Conservation (phyloP, 2,329 filamentous ascomycete species). For the Botrytis paeoniae region DNA sequence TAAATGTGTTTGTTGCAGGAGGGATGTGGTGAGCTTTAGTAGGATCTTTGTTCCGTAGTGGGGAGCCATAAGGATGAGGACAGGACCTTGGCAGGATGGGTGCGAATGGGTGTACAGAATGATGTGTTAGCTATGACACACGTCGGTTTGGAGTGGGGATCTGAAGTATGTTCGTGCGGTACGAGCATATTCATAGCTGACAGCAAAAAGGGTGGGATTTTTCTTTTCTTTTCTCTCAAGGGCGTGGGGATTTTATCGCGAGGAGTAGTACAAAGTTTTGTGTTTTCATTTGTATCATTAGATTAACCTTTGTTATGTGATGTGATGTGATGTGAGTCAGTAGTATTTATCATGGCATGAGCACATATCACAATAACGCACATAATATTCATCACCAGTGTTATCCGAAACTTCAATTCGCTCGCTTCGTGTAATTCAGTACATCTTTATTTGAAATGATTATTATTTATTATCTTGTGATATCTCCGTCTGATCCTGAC, state of each 20-base stretch:
- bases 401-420: background rate
- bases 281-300: background rate
- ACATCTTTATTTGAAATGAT: background rate
- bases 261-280: background rate
- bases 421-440: background rate
- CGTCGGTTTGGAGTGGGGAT: background rate
- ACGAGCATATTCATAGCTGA: background rate
- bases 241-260: background rate
- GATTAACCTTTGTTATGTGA: background rate
- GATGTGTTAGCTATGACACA: background rate
- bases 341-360: background rate
- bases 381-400: background rate
- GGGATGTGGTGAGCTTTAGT: slow-evolving; percentile 85
- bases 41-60: slow-evolving; percentile 76
- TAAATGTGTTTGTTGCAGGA: slow-evolving; percentile 90
- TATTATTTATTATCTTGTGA: background rate
- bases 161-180: background rate
- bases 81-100: too few relatives aligned
- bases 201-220: background rate
- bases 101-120: background rate
- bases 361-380: background rate
- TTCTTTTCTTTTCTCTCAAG: background rate
- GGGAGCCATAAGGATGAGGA: background rate
- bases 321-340: background rate
- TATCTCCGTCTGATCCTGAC: background rate